A percentile compares a stretch with the other conserved stretches of the same genome.
These are phyloP conservation scores for Boletus tylopilopsis DNA, from an alignment of 768 basidiomycete genomes.

Conservation along the genomic window DNA sequence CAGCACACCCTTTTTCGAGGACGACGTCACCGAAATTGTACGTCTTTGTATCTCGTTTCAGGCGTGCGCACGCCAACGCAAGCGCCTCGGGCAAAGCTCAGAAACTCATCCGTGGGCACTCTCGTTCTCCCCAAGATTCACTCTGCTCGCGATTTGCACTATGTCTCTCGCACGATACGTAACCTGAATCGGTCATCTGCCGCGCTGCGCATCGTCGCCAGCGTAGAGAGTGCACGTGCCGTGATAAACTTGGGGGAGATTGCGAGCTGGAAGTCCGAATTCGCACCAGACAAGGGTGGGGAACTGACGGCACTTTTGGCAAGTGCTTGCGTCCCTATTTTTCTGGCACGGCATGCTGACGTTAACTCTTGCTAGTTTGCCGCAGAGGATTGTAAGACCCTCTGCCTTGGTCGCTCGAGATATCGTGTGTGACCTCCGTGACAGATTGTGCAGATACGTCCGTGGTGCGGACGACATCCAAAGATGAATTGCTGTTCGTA, in stretches of 20 bases:
- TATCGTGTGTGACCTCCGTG: neutral
- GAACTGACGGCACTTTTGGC: conserved; percentile 60
- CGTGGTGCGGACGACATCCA: conserved; percentile 70
- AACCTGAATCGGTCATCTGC: conserved; percentile 23
- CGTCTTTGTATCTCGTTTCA: conserved; percentile 11
- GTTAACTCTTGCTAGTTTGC: conserved; percentile 60
- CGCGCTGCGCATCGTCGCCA: conserved; percentile 64
- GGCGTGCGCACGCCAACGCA: conserved; percentile 1
- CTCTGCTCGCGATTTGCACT: conserved; percentile 59
- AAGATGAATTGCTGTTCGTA: conserved; percentile 76
- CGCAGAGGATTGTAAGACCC: conserved; percentile 80
- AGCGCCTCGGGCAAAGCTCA: conserved; percentile 35
- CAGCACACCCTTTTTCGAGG: conserved; percentile 58
- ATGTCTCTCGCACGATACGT: conserved; percentile 44
- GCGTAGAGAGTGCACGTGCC: conserved; percentile 80
- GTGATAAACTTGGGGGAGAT: conserved; percentile 68
- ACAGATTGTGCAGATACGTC: conserved; percentile 88
- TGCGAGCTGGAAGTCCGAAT: conserved; percentile 59
- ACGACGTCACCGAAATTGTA: conserved; percentile 63
- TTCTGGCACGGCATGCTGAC: neutral
- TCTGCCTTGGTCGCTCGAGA: neutral
- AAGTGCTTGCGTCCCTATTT: neutral
- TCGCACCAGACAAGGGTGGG: conserved; percentile 45
- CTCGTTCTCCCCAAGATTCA: conserved; percentile 87
- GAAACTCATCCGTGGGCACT: conserved; percentile 47